Base-by-base conservation (phyloP, 2,329 filamentous ascomycete genomes). In the Neofusicoccum sp. region DNA sequence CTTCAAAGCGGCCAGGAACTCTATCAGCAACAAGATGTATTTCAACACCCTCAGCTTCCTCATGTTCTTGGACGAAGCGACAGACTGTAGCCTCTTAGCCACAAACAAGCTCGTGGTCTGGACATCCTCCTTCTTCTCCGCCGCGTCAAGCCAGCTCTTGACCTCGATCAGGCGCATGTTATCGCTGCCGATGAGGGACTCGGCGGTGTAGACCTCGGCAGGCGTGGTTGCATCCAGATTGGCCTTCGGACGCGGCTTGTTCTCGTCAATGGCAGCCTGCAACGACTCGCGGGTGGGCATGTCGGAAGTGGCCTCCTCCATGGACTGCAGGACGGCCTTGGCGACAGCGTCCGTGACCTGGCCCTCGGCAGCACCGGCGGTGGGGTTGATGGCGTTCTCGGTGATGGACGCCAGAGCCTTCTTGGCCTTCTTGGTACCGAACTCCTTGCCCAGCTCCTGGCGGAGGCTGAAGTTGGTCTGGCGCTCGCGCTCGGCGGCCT, bases 351-450 rank as follows among this genome's bases (percentile, higher is more conserved):
- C 70, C 26, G 51, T 31, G 6, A 56, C 28, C 51, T 68, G 67
- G 38, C 67, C 62, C 38, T 61, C 63, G 43, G 75, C 43, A 63
- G 66, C 36, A 14, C 53, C 60, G 51, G 64, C 62, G 16, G 67
- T 69, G 30, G 71, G 70, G 36, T 69, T 76, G 66, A 93, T 91
- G 16, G 89, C 88, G 69, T 93, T 92, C 67, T 89, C 82, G 2
- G 86, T 86, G 64, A 84, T 81, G 60, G 87, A 84, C 30, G 82
- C 80, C 66, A 95, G 86, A 1, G 86, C 88, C 77, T 93, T 93
- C 80, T 87, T 89, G 24, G 90, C 89, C 76, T 93, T 93, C 79
- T 90, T 92, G 28, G 90, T 93, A 72, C 91, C 91, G 69, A 96
- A 96, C 33, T 88, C 86, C 67, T 89, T 83, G 41, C 89, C 89